phyloP scores from a whole-genome alignment of 1,284 basidiomycete genomes.

The Sporisorium graminicola region DNA sequence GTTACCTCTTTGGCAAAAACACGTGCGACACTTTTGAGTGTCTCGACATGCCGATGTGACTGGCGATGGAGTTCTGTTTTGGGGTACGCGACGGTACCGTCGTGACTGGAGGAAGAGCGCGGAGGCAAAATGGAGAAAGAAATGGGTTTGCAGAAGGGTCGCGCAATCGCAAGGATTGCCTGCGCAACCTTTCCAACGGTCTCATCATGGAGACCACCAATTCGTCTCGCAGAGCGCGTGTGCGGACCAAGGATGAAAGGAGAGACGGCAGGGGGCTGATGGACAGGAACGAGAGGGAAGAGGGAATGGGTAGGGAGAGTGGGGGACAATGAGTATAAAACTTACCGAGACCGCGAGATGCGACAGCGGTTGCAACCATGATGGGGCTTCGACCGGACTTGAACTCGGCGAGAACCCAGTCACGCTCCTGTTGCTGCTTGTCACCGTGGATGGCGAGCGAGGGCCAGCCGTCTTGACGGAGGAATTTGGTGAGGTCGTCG shows the following conservation, averaged over 20 bases:
- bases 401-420: slow-evolving; percentile 98
- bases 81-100: not conserved
- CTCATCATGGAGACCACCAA: slow-evolving; percentile 5
- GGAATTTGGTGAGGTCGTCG: slow-evolving; percentile 90
- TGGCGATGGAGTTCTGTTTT: slow-evolving; percentile 12
- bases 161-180: slow-evolving; percentile 9
- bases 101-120: slow-evolving; percentile 1
- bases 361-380: slow-evolving; percentile 86
- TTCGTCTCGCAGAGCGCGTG: slow-evolving; percentile 13
- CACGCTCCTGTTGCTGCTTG: slow-evolving; percentile 89
- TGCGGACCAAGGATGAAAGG: slow-evolving; percentile 1
- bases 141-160: slow-evolving; percentile 9
- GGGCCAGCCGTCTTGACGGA: slow-evolving; percentile 85
- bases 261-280: slow-evolving; percentile 1
- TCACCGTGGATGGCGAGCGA: slow-evolving; percentile 97
- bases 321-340: slow-evolving; percentile 69
- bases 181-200: slow-evolving; percentile 3
- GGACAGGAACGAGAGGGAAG: not conserved
- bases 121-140: slow-evolving; percentile 3
- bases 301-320: slow-evolving; percentile 1
- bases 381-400: slow-evolving; percentile 97
- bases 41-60: slow-evolving; percentile 32
- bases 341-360: slow-evolving; percentile 99
- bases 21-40: slow-evolving; percentile 47
- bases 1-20: slow-evolving; percentile 46